These are phyloP conservation scores for Xylaria sp. DNA, from an alignment of 2,329 filamentous ascomycete genomes.

Conservation along the genomic window DNA sequence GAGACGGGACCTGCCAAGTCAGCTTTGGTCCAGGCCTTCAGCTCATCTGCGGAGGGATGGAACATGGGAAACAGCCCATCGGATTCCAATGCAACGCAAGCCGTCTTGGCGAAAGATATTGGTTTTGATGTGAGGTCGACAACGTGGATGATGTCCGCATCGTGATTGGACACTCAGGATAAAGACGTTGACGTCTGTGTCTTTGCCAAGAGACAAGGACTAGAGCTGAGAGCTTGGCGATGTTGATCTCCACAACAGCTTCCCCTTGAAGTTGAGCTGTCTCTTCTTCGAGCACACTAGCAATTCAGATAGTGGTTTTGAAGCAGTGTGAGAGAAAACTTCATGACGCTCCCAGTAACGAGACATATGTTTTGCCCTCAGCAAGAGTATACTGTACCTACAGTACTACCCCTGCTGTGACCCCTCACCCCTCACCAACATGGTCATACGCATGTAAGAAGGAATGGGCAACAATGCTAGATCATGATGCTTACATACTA, in stretches of 20 bases:
- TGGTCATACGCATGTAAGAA: background rate
- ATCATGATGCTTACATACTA: too few species aligned
- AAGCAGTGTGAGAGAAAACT: too few species aligned
- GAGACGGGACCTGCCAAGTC: background rate
- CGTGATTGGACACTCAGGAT: slow-evolving; percentile 10
- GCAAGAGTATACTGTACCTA: too few species aligned
- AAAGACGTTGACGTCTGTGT: background rate
- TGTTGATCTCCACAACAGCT: background rate
- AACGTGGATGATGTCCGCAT: slow-evolving; percentile 15
- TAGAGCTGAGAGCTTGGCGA: slow-evolving; percentile 23
- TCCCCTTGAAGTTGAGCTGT: background rate
- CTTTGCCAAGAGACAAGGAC: slow-evolving; percentile 15
- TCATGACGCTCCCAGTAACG: too few species aligned
- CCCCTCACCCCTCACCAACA: too few species aligned
- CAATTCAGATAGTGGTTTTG: too few species aligned
- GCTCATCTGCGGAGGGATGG: background rate
- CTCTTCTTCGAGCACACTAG: too few species aligned
- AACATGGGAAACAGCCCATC: slow-evolving; percentile 2
- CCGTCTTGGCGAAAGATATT: slow-evolving; percentile 6
- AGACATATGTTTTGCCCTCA: too few species aligned
- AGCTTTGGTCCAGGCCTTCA: background rate
- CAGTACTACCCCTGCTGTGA: too few species aligned
- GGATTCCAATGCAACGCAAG: slow-evolving; percentile 6
- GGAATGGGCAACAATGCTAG: too few species aligned
- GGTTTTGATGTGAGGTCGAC: slow-evolving; percentile 7